Evolutionary conservation across 1,139 yeast genomes (phyloP), one percentile per base, ranked within the genome.

Genomic region (Ogataea hybrid): DNA sequence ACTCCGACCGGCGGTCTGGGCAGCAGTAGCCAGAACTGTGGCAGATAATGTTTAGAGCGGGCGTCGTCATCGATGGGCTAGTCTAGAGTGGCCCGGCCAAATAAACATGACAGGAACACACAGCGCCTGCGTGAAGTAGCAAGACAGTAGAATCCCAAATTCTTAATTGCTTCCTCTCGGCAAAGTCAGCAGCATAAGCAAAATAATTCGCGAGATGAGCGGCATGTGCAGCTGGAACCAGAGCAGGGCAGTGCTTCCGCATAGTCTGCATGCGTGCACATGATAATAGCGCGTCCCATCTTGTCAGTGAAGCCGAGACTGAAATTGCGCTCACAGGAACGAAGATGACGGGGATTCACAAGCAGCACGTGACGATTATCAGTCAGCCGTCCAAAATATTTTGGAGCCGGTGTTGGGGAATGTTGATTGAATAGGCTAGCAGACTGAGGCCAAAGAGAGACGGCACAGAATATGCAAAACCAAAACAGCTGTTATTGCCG

Each of bases 141-240:
- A 70, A 8, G 73, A 63, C 25, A 74, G 61, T 1, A 63, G 27
- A 74, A 61, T 1, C 45, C 47, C 5, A 32, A 33, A 6, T 39
- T 33, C 31, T 46, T 46, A 20, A 46, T 23, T 20, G 51, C 56
- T 35, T 46, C 54, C 36, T 39, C 53, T 27, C 41, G 41, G 25
- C 69, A 61, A 41, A 78, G 58, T 76, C 81, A 2, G 79, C 81
- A 7, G 80, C 82, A 7, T 14, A 14, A 1, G 85, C 86, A 22
- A 73, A 42, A 80, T 64, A 33, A 77, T 71, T 47, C 77, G 57
- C 10, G 73, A 57, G 15, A 77, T 68, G 32, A 79, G 60, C 0
- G 84, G 81, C 28, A 79, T 53, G 51, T 81, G 87, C 6, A 63
- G 42, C 51, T 71, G 69, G 6, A 77, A 64, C 75, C 77, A 81